phyloP scores from a whole-genome alignment of 192 early-diverging fungal species.

The Spinellus fusiger region DNA sequence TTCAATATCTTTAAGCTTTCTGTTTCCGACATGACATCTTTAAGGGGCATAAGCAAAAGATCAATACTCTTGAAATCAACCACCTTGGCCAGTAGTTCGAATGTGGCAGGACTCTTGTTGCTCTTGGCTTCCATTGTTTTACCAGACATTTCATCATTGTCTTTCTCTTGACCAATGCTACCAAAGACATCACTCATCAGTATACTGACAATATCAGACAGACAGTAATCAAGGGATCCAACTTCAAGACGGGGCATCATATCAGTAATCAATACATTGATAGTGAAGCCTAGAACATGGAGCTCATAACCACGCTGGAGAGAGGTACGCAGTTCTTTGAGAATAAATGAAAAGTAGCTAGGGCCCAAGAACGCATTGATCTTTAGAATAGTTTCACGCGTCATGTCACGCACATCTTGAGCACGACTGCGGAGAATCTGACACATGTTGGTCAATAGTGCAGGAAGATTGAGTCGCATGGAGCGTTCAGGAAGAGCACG shows the following conservation, averaged over 20 bases:
- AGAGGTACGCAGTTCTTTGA: conserved; percentile 76
- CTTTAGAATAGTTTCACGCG: conserved; percentile 81
- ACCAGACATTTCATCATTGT: conserved; percentile 80
- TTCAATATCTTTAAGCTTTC: conserved; percentile 67
- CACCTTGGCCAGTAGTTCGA: conserved; percentile 74
- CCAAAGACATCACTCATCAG: conserved; percentile 93
- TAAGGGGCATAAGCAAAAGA: conserved; percentile 74
- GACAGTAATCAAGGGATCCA: conserved; percentile 76
- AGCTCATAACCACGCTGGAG: conserved; percentile 83
- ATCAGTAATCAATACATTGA: conserved; percentile 76
- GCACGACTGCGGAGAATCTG: conserved; percentile 77
- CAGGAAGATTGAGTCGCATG: conserved; percentile 76
- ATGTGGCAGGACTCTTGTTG: conserved; percentile 77
- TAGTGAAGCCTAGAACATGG: conserved; percentile 93
- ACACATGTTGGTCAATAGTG: conserved; percentile 81
- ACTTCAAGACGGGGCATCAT: conserved; percentile 51
- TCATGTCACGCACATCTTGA: conserved; percentile 80
- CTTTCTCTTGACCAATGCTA: conserved; percentile 79
- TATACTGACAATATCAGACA: conserved; percentile 65
- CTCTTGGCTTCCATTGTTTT: conserved; percentile 90
- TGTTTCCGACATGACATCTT: conserved; percentile 81
- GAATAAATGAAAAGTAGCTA: conserved; percentile 78
- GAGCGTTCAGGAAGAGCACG: conserved; percentile 71
- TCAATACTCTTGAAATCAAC: conserved; percentile 64
- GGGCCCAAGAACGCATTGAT: conserved; percentile 82